A percentile compares a stretch with the other conserved stretches of the same genome.
These are phyloP conservation scores for Candida buenavistaensis DNA, from an alignment of 1,139 yeast genomes.

Conservation along the genomic window DNA sequence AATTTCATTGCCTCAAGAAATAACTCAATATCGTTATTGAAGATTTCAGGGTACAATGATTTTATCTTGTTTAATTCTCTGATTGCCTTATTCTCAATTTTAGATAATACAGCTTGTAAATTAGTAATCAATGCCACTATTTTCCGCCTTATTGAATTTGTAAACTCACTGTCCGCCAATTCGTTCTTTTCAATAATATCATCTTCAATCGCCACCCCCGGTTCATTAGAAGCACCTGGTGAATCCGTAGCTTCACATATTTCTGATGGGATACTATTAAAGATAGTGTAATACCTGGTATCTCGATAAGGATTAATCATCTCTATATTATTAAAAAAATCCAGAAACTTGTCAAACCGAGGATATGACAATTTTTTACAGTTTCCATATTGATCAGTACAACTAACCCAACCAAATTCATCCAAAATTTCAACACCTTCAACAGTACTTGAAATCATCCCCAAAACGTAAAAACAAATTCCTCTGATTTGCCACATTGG, in stretches of 20 bases:
- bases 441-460: constrained; percentile 67
- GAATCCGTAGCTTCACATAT: constrained; percentile 7
- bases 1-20: constrained; percentile 61
- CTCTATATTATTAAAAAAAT: constrained; percentile 25
- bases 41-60: constrained; percentile 51
- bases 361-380: constrained; percentile 66
- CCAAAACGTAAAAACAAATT: constrained; percentile 75
- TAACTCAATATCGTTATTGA: constrained; percentile 52
- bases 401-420: constrained; percentile 74
- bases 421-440: constrained; percentile 89
- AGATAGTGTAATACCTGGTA: constrained; percentile 29
- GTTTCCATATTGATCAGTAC: constrained; percentile 49
- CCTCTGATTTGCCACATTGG: constrained; percentile 68
- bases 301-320: constrained; percentile 34
- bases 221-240: constrained; percentile 1
- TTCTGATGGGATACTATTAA: constrained; percentile 17
- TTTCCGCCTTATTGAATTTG: constrained; percentile 18
- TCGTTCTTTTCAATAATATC: constrained; percentile 11
- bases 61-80: constrained; percentile 61
- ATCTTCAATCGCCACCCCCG: constrained; percentile 9
- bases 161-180: constrained; percentile 8
- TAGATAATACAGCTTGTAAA: constrained; percentile 64
- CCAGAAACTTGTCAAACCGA: constrained; percentile 11
- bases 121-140: constrained; percentile 53
- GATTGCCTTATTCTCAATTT: constrained; percentile 66